Percentiles rank a stretch among this genome's conserved stretches.
Evolutionary conservation across 2,329 filamentous ascomycete species (phyloP).

Genomic region (Calonectria ilicicola): DNA sequence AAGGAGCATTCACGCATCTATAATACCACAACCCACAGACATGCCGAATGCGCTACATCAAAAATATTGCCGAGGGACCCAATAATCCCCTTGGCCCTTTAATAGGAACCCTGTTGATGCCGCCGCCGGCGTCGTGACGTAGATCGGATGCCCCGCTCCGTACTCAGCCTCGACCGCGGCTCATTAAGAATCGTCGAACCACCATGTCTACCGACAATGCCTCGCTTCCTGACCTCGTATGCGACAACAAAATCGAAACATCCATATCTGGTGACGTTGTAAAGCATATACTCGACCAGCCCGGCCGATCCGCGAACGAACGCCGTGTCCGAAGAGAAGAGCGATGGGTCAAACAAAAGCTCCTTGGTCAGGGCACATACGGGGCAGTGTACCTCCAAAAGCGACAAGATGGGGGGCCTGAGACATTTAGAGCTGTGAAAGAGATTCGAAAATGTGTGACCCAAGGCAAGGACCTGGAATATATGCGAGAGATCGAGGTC

Average conservation of each 20-base stretch:
- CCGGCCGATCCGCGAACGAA: not conserved
- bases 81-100: not conserved
- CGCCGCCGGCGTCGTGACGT: not conserved
- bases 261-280: not conserved
- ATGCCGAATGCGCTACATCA: not conserved
- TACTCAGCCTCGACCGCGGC: not conserved
- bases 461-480: not conserved
- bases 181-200: not conserved
- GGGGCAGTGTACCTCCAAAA: conserved; percentile 4
- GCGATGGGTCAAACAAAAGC: not conserved
- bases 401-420: not conserved
- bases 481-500: not conserved
- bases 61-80: not conserved
- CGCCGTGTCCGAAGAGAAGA: conserved; percentile 2
- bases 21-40: not conserved
- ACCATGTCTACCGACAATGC: not conserved
- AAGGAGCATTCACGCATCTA: not conserved
- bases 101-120: not conserved
- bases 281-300: not conserved
- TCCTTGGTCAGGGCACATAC: not conserved
- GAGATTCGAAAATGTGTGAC: conserved; percentile 3
- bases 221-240: not conserved
- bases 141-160: not conserved
- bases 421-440: not conserved
- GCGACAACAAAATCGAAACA: conserved; percentile 2